Evolutionary conservation across 306 rosid species (phyloP).

Genomic region (Medicago truncatula): MtrunA17r5.0-ANR NC_053046.1:1649001-1649500

Average conservation of each 20-base stretch:
- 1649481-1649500: neutral
- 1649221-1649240: slow-evolving; percentile 6
- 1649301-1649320: neutral
- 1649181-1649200: neutral
- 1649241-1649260: slow-evolving; percentile 6
- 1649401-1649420: neutral
- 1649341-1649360: neutral
- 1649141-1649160: slow-evolving; percentile 12
- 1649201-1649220: slow-evolving; percentile 14
- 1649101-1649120: neutral
- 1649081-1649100: slow-evolving; percentile 9
- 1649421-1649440: neutral
- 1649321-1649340: neutral
- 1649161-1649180: slow-evolving; percentile 13
- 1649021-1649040: slow-evolving; percentile 90
- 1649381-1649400: neutral
- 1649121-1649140: slow-evolving; percentile 3
- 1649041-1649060: slow-evolving; percentile 77
- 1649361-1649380: neutral
- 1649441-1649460: neutral
- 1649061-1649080: slow-evolving; percentile 61
- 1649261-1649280: neutral
- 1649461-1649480: neutral
- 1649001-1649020: slow-evolving; percentile 67
- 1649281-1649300: slow-evolving; percentile 2